Conservation (phyloP, 2,329 filamentous ascomycete genomes). For the Aspergillus sp. region DNA sequence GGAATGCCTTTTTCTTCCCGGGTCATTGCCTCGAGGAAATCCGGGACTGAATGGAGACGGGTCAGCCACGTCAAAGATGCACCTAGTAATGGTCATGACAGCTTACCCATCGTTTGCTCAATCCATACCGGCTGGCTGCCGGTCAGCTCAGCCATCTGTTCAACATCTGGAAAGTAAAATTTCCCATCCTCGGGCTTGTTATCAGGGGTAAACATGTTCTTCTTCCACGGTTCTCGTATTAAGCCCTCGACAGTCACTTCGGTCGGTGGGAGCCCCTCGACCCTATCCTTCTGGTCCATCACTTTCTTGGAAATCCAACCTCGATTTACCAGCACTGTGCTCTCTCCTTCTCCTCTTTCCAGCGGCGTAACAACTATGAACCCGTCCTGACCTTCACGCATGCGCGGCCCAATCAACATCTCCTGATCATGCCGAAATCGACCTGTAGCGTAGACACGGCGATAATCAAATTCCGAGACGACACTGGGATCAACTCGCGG, state of each 20-base stretch:
- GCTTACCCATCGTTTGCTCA: conserved; percentile 87
- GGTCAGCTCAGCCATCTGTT: conserved; percentile 82
- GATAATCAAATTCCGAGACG: conserved; percentile 87
- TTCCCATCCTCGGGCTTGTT: conserved; percentile 82
- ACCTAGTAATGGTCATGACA: neutral
- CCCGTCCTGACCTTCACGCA: conserved; percentile 86
- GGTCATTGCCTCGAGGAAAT: conserved; percentile 75
- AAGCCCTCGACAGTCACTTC: conserved; percentile 82
- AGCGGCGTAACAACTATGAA: conserved; percentile 91
- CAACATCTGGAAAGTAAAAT: conserved; percentile 94
- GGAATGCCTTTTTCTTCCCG: conserved; percentile 81
- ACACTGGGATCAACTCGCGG: conserved; percentile 80
- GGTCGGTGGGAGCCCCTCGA: conserved; percentile 68
- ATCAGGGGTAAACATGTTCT: conserved; percentile 95
- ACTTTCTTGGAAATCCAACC: conserved; percentile 89
- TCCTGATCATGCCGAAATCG: conserved; percentile 83
- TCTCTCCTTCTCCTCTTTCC: conserved; percentile 65
- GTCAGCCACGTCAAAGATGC: conserved; percentile 1
- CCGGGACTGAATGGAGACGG: conserved; percentile 63
- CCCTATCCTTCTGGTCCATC: conserved; percentile 65
- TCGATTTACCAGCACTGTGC: conserved; percentile 82
- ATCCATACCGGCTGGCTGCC: conserved; percentile 91
- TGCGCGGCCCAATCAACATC: conserved; percentile 91
- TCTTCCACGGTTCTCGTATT: conserved; percentile 88
- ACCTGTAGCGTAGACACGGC: conserved; percentile 77